Conservation (phyloP, 306 rosid genomes). For the Quercus mongolica region DNA sequence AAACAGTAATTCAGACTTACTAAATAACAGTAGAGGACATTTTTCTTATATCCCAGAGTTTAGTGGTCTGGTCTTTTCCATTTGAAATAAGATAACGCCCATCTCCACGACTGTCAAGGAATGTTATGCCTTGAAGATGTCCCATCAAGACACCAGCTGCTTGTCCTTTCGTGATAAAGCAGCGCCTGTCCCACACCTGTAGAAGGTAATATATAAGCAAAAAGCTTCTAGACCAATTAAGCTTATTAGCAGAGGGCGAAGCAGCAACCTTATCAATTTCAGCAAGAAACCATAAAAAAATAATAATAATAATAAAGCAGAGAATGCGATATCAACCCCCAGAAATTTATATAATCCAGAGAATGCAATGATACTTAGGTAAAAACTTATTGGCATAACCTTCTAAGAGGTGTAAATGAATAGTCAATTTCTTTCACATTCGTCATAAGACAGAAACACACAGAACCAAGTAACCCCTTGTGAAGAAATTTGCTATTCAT, state of each 20-base stretch:
- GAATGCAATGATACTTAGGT: neutral
- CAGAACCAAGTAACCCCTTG: neutral
- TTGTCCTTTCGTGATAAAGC: conserved; percentile 54
- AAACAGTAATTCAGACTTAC: conserved; percentile 32
- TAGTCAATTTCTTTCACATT: neutral
- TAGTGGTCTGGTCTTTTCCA: conserved; percentile 89
- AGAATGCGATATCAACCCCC: neutral
- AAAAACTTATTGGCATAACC: neutral
- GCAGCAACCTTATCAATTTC: neutral
- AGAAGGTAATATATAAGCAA: conserved; percentile 19
- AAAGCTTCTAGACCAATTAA: neutral
- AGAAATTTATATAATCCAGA: neutral
- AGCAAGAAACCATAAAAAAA: conserved; percentile 17
- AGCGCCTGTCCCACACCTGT: conserved; percentile 98
- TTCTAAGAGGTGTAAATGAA: neutral
- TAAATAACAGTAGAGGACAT: conserved; percentile 54
- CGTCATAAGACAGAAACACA: neutral
- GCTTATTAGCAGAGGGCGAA: neutral
- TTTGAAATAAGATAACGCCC: conserved; percentile 88
- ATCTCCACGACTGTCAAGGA: conserved; percentile 85
- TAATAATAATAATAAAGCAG: neutral
- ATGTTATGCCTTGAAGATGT: conserved; percentile 84
- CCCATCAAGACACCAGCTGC: conserved; percentile 83
- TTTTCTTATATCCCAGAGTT: conserved; percentile 90
- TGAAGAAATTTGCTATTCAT: neutral